Conservation (phyloP, 2,329 filamentous ascomycete genomes). For the Apiospora saccharicola region DNA sequence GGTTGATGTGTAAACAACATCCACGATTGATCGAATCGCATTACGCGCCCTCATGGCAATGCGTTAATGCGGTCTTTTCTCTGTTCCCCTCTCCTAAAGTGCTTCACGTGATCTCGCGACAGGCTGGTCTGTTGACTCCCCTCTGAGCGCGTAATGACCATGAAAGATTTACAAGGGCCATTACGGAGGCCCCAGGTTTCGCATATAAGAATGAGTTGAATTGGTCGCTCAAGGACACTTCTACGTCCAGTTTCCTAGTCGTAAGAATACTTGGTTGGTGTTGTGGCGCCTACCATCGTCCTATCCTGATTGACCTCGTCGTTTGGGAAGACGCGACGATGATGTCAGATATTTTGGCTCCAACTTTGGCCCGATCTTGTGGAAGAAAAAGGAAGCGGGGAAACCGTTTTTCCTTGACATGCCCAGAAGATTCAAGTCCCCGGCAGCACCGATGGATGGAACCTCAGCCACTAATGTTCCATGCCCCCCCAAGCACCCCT, state of each 20-base stretch:
- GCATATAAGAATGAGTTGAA: not conserved
- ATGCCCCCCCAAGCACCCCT: conserved; percentile 9
- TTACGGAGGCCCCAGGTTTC: not conserved
- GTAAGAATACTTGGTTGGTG: not conserved
- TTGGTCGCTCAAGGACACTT: not conserved
- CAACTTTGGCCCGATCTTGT: not conserved
- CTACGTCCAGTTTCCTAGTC: not conserved
- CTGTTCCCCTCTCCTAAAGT: not conserved
- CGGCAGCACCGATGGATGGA: conserved; percentile 10
- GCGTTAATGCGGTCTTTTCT: conserved; percentile 15
- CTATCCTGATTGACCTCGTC: not conserved
- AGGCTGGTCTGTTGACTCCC: not conserved
- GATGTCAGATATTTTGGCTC: conserved; percentile 11
- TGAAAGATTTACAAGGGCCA: not conserved
- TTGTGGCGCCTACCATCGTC: conserved; percentile 6
- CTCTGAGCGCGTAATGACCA: not conserved
- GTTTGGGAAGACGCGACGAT: conserved; percentile 10
- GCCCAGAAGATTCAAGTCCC: not conserved
- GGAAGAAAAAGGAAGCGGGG: not conserved
- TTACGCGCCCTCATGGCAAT: not conserved
- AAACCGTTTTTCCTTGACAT: conserved; percentile 7
- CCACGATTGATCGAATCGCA: not conserved
- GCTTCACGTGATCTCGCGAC: conserved; percentile 3
- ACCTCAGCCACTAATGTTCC: conserved; percentile 4
- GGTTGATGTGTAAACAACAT: conserved; percentile 10